These are phyloP conservation scores for Heterobasidion parviporum DNA, from an alignment of 1,284 basidiomycete species.

Conservation along the genomic window DNA sequence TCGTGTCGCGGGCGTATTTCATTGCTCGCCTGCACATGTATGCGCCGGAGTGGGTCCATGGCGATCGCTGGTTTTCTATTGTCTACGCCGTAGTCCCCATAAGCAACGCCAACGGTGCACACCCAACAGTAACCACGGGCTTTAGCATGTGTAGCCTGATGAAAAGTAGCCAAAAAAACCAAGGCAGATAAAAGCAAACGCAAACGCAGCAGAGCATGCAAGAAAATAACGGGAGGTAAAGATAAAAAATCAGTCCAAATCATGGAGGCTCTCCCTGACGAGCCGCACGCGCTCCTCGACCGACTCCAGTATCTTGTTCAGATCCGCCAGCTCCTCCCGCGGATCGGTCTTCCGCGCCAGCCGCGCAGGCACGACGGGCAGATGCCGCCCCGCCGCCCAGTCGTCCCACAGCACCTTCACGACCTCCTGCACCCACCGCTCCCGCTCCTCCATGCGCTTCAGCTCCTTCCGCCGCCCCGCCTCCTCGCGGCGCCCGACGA, in stretches of 20 bases:
- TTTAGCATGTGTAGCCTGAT: background rate
- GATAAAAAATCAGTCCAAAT: slow-evolving; percentile 15
- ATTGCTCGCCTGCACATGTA: too few relatives aligned
- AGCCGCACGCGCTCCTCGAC: slow-evolving; percentile 45
- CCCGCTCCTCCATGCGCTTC: slow-evolving; percentile 53
- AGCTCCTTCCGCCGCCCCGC: slow-evolving; percentile 46
- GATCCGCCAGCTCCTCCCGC: slow-evolving; percentile 40
- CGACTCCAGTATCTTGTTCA: slow-evolving; percentile 44
- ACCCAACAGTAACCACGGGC: too few relatives aligned
- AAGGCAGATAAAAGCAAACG: background rate
- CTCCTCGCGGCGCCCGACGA: slow-evolving; percentile 49
- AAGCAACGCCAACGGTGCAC: too few relatives aligned
- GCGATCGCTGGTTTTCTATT: too few relatives aligned
- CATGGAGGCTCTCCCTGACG: slow-evolving; percentile 29
- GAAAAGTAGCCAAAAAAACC: background rate
- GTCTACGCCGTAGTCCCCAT: too few relatives aligned
- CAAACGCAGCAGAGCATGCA: background rate
- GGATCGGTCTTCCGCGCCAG: slow-evolving; percentile 23
- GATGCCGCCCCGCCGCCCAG: slow-evolving; percentile 23
- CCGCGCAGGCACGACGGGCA: slow-evolving; percentile 7
- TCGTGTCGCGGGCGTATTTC: too few relatives aligned
- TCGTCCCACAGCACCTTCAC: slow-evolving; percentile 66
- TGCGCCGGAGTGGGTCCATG: too few relatives aligned
- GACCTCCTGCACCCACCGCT: slow-evolving; percentile 65
- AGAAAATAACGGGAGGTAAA: background rate